Percentiles rank a stretch among this genome's conserved stretches.
Conservation (phyloP, 352 stramenopile genomes). For the Phytophthora quininea region DNA sequence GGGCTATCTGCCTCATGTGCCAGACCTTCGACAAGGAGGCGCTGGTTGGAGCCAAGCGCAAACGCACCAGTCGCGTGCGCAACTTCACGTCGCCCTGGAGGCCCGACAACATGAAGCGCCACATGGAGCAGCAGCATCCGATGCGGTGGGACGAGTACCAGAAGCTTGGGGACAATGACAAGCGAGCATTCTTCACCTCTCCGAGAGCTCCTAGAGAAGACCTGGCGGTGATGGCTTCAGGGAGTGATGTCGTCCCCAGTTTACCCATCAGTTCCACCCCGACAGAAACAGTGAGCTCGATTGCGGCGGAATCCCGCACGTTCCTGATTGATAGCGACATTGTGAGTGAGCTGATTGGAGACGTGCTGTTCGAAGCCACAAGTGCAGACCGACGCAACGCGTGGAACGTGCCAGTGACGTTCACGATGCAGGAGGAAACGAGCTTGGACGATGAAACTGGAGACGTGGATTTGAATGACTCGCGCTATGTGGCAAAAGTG, state of each 20-base stretch:
- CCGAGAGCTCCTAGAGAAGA: constrained; percentile 5
- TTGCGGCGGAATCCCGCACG: constrained; percentile 18
- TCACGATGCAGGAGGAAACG: constrained; percentile 14
- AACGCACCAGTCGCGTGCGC: constrained; percentile 34
- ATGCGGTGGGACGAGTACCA: constrained; percentile 34
- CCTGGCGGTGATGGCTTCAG: background rate
- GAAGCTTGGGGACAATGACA: constrained; percentile 27
- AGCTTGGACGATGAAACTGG: constrained; percentile 1
- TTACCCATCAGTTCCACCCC: constrained; percentile 20
- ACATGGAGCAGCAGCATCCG: constrained; percentile 41
- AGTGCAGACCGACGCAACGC: constrained; percentile 29
- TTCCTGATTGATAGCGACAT: constrained; percentile 36
- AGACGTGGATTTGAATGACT: constrained; percentile 28
- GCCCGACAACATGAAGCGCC: constrained; percentile 42
- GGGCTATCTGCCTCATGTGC: constrained; percentile 35
- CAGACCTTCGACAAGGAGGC: constrained; percentile 36
- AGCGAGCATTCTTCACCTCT: constrained; percentile 23
- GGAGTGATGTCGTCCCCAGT: constrained; percentile 5
- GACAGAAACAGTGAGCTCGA: constrained; percentile 9
- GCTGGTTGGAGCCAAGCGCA: constrained; percentile 36
- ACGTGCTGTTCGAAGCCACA: constrained; percentile 21
- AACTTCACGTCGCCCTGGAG: constrained; percentile 38
- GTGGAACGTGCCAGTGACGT: constrained; percentile 33
- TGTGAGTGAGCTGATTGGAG: constrained; percentile 28
- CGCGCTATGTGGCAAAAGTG: constrained; percentile 32